A percentile compares a stretch with the other conserved stretches of the same genome.
Conservation (phyloP, 2,329 filamentous ascomycete species). For the Aspergillus costaricaensis region DNA sequence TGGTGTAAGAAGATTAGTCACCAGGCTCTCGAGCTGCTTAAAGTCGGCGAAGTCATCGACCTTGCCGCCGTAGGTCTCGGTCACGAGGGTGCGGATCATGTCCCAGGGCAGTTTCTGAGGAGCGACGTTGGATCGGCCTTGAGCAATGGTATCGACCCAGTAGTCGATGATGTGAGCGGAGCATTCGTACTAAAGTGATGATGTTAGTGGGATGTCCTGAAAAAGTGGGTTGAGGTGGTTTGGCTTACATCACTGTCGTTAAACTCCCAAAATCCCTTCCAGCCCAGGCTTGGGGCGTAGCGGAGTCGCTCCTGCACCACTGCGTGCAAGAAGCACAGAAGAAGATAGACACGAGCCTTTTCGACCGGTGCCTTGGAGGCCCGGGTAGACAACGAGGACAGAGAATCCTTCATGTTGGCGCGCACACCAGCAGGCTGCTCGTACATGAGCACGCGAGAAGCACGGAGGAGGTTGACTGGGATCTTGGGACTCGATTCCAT, state of each 20-base stretch:
- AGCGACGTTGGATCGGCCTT: conserved; percentile 86
- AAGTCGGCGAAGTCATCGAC: conserved; percentile 92
- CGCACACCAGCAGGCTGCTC: conserved; percentile 95
- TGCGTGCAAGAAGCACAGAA: conserved; percentile 92
- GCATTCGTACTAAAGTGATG: conserved; percentile 76
- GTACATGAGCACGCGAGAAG: conserved; percentile 93
- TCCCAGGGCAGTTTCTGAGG: conserved; percentile 95
- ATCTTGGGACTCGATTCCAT: conserved; percentile 99
- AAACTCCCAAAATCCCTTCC: conserved; percentile 99
- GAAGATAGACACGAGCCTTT: conserved; percentile 82
- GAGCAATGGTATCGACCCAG: conserved; percentile 82
- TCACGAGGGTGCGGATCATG: conserved; percentile 85
- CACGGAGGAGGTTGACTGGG: conserved; percentile 89
- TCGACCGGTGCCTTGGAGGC: conserved; percentile 84
- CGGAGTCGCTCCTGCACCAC: conserved; percentile 92
- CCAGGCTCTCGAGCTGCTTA: conserved; percentile 68
- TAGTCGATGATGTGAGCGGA: conserved; percentile 93
- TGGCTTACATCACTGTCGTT: conserved; percentile 94
- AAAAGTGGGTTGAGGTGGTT: background rate
- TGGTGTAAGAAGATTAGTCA: conserved; percentile 77
- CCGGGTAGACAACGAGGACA: conserved; percentile 76
- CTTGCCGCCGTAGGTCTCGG: conserved; percentile 96
- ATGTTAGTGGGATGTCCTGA: conserved; percentile 23
- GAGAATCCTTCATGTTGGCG: conserved; percentile 98
- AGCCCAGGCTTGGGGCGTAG: conserved; percentile 90